Percentiles rank a stretch among this genome's conserved stretches.
phyloP scores from a whole-genome alignment of 306 rosid species.

The Urtica urens region DNA sequence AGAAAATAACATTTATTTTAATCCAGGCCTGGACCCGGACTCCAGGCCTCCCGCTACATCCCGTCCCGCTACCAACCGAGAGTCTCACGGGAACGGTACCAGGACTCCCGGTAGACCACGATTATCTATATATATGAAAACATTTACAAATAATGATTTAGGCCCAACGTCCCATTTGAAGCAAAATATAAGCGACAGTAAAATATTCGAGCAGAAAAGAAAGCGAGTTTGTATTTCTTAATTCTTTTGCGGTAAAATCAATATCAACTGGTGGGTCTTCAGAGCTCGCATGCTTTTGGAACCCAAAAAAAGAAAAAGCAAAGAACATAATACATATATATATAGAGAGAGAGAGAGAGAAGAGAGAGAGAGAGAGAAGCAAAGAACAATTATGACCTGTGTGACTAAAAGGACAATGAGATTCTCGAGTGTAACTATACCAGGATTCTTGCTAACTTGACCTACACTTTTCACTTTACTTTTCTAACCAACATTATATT shows the following conservation, averaged over 20 bases:
- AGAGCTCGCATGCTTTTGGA: constrained; percentile 1
- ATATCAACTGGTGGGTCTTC: not conserved
- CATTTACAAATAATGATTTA: not conserved
- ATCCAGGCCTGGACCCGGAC: too few species aligned
- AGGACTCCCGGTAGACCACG: too few species aligned
- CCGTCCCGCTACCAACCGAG: too few species aligned
- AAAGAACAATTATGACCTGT: not conserved
- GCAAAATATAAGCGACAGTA: not conserved
- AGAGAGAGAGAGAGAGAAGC: not conserved
- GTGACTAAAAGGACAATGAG: constrained; percentile 4
- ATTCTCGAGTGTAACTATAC: constrained; percentile 6
- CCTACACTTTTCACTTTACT: not conserved
- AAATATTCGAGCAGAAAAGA: too few species aligned
- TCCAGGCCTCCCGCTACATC: too few species aligned
- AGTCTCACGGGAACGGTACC: too few species aligned
- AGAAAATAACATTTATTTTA: too few species aligned
- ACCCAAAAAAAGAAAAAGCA: not conserved
- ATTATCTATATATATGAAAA: too few species aligned
- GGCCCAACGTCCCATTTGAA: not conserved
- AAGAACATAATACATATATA: too few species aligned
- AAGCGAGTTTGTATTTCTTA: constrained; percentile 2
- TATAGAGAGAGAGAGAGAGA: not conserved
- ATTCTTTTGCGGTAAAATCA: not conserved
- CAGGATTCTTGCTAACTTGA: constrained; percentile 8
- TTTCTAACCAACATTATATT: not conserved